A percentile compares a stretch with the other conserved stretches of the same genome.
Conservation (phyloP, 768 basidiomycete species). For the Serpula lacrymans region DNA sequence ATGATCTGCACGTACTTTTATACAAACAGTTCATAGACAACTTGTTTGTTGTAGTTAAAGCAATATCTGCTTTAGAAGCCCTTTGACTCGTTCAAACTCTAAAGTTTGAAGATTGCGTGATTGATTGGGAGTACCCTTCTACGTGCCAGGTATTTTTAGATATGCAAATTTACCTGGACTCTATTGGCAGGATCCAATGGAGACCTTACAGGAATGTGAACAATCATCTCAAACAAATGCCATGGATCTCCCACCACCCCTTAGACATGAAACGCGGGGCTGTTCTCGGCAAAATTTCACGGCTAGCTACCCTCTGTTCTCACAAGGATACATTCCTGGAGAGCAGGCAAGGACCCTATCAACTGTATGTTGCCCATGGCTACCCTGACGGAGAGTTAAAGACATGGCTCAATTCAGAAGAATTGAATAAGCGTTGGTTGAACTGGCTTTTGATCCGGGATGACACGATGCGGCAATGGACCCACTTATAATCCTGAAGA, state of each 20-base stretch:
- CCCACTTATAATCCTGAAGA: conserved; percentile 26
- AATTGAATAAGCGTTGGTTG: conserved; percentile 26
- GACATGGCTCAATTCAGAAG: conserved; percentile 20
- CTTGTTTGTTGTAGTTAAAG: conserved; percentile 5
- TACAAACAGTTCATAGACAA: conserved; percentile 13
- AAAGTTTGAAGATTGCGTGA: neutral
- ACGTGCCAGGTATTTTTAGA: too few relatives aligned
- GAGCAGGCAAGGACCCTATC: too few relatives aligned
- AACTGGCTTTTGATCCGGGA: too few relatives aligned
- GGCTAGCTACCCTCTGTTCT: conserved; percentile 12
- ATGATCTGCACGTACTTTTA: neutral
- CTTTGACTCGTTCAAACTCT: neutral
- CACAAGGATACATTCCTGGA: neutral
- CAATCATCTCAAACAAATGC: conserved; percentile 14
- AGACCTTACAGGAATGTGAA: conserved; percentile 10
- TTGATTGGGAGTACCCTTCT: conserved; percentile 6
- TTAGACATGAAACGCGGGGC: conserved; percentile 13
- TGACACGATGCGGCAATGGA: too few relatives aligned
- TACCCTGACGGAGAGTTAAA: conserved; percentile 26
- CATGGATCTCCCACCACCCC: conserved; percentile 12
- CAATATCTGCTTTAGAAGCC: neutral
- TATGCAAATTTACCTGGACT: conserved; percentile 7
- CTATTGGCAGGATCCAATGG: neutral
- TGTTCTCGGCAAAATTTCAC: conserved; percentile 16
- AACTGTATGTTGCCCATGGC: conserved; percentile 29